These are phyloP conservation scores for Ambrosia trifida DNA, from an alignment of 129 eudicot species.

Conservation along the genomic window DNA sequence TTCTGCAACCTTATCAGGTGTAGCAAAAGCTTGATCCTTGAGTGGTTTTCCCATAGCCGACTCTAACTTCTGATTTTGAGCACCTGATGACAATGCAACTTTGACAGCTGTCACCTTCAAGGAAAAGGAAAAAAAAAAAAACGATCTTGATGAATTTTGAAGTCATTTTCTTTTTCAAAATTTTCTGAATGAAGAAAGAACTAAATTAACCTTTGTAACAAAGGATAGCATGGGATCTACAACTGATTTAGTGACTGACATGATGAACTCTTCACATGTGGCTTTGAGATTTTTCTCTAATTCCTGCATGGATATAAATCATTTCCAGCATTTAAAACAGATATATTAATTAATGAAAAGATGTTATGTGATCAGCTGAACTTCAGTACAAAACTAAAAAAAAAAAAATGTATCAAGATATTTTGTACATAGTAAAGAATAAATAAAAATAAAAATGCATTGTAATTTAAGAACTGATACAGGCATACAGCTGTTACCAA, in stretches of 20 bases:
- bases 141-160: neutral
- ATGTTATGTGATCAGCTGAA: neutral
- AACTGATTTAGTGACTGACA: conserved; percentile 89
- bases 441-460: neutral
- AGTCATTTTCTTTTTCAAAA: neutral
- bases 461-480: neutral
- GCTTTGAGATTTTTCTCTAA: conserved; percentile 91
- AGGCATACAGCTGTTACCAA: neutral
- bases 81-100: conserved; percentile 79
- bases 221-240: conserved; percentile 98
- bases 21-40: conserved; percentile 94
- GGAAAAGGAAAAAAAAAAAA: neutral
- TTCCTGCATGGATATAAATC: conserved; percentile 55
- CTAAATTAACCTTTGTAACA: conserved; percentile 80
- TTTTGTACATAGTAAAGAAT: neutral
- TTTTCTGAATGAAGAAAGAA: conserved; percentile 10
- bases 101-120: conserved; percentile 90
- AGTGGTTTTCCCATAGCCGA: conserved; percentile 67
- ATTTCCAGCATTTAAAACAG: neutral
- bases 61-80: conserved; percentile 63
- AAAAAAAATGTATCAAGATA: neutral
- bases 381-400: neutral
- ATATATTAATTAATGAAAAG: neutral
- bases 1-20: conserved; percentile 93
- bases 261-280: conserved; percentile 94